phyloP scores from a whole-genome alignment of 768 basidiomycete genomes.

The Calvatia gigantea region DNA sequence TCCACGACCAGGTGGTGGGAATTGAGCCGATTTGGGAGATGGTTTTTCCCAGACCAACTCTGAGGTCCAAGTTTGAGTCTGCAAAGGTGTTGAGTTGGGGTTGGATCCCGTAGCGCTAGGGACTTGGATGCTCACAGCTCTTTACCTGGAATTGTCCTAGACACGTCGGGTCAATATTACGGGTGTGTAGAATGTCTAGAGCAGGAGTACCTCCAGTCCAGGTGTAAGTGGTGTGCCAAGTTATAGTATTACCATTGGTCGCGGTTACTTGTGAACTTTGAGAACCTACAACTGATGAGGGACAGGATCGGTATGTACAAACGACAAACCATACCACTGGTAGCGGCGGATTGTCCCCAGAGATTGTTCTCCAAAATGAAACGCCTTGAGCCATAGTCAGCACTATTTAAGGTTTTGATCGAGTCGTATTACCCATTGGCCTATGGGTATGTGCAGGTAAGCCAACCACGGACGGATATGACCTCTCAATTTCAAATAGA shows the following conservation, averaged over 20 bases:
- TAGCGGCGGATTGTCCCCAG: conserved; percentile 26
- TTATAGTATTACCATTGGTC: conserved; percentile 22
- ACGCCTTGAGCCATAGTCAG: conserved; percentile 13
- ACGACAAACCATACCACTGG: conserved; percentile 19
- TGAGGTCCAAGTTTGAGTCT: conserved; percentile 33
- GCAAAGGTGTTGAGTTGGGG: neutral
- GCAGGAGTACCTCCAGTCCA: conserved; percentile 25
- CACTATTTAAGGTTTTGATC: neutral
- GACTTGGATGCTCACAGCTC: conserved; percentile 27
- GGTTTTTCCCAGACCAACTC: conserved; percentile 23
- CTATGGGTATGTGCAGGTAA: neutral
- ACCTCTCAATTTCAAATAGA: neutral
- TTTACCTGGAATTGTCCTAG: conserved; percentile 21
- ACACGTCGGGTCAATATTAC: neutral
- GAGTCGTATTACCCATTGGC: conserved; percentile 15
- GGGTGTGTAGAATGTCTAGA: too few species aligned
- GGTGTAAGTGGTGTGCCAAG: conserved; percentile 30
- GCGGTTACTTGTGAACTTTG: conserved; percentile 28
- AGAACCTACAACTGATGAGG: conserved; percentile 18
- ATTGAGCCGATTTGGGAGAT: conserved; percentile 27
- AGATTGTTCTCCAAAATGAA: conserved; percentile 28
- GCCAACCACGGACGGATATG: neutral
- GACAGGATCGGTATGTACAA: neutral
- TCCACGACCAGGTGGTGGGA: conserved; percentile 30
- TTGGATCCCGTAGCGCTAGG: too few species aligned